Evolutionary conservation across 495 filamentous ascomycete genomes (phyloP).

Genomic region (Margaritispora aquatica): DNA sequence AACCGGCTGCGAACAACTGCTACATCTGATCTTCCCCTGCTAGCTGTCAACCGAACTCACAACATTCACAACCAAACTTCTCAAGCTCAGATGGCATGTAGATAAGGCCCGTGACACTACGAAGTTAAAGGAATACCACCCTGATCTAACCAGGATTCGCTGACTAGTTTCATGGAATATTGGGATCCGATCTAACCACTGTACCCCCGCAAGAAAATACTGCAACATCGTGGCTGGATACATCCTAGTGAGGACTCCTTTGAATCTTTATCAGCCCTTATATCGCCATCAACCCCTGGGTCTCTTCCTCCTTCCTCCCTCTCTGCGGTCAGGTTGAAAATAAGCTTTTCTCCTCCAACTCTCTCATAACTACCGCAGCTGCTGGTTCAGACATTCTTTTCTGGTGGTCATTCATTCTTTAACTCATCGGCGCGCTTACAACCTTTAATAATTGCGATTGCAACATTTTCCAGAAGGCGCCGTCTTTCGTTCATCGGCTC

Average conservation of each 20-base stretch:
- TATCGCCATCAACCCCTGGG: slow-evolving; percentile 12
- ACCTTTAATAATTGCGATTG: slow-evolving; percentile 10
- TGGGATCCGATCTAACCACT: slow-evolving; percentile 10
- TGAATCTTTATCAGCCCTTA: slow-evolving; percentile 10
- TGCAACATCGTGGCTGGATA: background rate
- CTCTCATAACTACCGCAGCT: slow-evolving; percentile 38
- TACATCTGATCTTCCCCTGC: slow-evolving; percentile 22
- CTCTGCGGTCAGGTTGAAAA: slow-evolving; percentile 17
- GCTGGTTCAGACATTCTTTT: slow-evolving; percentile 56
- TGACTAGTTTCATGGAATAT: slow-evolving; percentile 18
- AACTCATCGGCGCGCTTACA: slow-evolving; percentile 8
- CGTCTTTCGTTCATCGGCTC: slow-evolving; percentile 14
- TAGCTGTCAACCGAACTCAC: background rate
- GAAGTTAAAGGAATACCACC: slow-evolving; percentile 1
- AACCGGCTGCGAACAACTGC: slow-evolving; percentile 25
- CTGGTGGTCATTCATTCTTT: slow-evolving; percentile 25
- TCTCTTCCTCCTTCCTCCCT: slow-evolving; percentile 3
- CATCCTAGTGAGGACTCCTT: background rate
- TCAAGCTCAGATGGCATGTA: slow-evolving; percentile 21
- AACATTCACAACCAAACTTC: background rate
- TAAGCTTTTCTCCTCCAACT: slow-evolving; percentile 35
- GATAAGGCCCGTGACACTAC: slow-evolving; percentile 10
- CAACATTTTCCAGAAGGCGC: slow-evolving; percentile 1
- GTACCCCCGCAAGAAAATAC: slow-evolving; percentile 13
- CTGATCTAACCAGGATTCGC: background rate